phyloP scores from a whole-genome alignment of 2,329 filamentous ascomycete species.

The Cryoendolithus antarcticus region DNA sequence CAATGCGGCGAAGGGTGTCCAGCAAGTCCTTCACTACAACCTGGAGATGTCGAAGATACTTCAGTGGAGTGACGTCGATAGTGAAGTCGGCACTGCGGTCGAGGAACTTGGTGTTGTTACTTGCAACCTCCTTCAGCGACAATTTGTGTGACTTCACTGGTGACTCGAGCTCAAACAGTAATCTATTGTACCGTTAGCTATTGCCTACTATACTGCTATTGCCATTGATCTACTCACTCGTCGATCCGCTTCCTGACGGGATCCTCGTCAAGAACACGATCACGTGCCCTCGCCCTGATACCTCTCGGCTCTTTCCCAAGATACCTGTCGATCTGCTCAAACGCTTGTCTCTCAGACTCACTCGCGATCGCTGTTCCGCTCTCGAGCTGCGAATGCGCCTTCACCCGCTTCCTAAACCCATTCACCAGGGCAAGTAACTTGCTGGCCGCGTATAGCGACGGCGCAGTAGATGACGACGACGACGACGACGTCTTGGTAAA shows the following conservation, averaged over 20 bases:
- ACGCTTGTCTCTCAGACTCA: slow-evolving; percentile 18
- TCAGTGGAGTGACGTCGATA: slow-evolving; percentile 20
- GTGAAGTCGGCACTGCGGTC: slow-evolving; percentile 20
- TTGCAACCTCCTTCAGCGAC: slow-evolving; percentile 21
- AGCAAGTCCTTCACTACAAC: slow-evolving; percentile 22
- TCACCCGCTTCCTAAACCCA: slow-evolving; percentile 25
- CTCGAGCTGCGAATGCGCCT: slow-evolving; percentile 17
- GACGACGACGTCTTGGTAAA: slow-evolving; percentile 4
- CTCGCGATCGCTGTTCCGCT: slow-evolving; percentile 10
- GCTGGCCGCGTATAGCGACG: slow-evolving; percentile 25
- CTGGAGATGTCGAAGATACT: slow-evolving; percentile 19
- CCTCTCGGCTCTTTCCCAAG: slow-evolving; percentile 8
- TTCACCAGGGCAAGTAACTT: slow-evolving; percentile 27
- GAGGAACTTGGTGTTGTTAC: slow-evolving; percentile 24
- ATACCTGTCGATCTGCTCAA: slow-evolving; percentile 10
- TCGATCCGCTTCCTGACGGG: slow-evolving; percentile 1
- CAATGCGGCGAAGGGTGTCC: slow-evolving; percentile 16
- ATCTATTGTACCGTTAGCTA: slow-evolving; percentile 5
- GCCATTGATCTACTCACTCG: slow-evolving; percentile 1
- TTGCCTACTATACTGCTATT: not conserved
- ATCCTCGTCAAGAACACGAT: not conserved
- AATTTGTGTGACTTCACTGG: slow-evolving; percentile 7
- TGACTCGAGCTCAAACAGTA: slow-evolving; percentile 5
- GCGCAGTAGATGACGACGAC: slow-evolving; percentile 4
- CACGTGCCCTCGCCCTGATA: not conserved